Evolutionary conservation across 1,139 yeast genomes (phyloP).

Genomic region (Geotrichum aggregatum): DNA sequence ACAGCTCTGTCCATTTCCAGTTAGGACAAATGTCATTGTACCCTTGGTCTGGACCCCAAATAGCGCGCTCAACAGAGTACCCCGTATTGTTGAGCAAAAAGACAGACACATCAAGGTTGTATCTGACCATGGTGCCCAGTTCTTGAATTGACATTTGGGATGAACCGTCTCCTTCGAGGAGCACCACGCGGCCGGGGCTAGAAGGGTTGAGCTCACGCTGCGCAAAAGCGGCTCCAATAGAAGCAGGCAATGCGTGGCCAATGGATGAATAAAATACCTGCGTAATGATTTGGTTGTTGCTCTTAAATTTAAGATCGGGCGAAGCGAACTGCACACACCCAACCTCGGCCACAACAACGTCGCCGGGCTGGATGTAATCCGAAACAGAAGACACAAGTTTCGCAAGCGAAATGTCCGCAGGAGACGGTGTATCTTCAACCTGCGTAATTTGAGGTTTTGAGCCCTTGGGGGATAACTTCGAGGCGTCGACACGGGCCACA

Average conservation of each 20-base stretch:
- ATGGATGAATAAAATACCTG: slow-evolving; percentile 78
- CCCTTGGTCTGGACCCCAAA: slow-evolving; percentile 67
- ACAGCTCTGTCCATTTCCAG: slow-evolving; percentile 73
- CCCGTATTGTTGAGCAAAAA: slow-evolving; percentile 77
- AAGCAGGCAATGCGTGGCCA: slow-evolving; percentile 82
- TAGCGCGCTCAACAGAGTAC: slow-evolving; percentile 80
- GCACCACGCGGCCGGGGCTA: slow-evolving; percentile 52
- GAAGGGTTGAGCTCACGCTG: slow-evolving; percentile 45
- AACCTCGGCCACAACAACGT: slow-evolving; percentile 67
- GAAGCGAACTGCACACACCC: slow-evolving; percentile 73
- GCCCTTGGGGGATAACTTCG: slow-evolving; percentile 33
- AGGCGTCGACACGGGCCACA: slow-evolving; percentile 36
- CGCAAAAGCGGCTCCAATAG: slow-evolving; percentile 74
- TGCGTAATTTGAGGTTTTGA: slow-evolving; percentile 24
- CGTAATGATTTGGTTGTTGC: slow-evolving; percentile 48
- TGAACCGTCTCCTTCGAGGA: slow-evolving; percentile 86
- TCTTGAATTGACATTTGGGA: slow-evolving; percentile 85
- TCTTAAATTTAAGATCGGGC: slow-evolving; percentile 59
- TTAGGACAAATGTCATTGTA: slow-evolving; percentile 75
- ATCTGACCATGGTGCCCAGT: slow-evolving; percentile 61
- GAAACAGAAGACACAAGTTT: slow-evolving; percentile 33
- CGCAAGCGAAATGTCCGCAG: slow-evolving; percentile 39
- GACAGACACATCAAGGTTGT: slow-evolving; percentile 57
- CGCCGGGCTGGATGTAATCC: slow-evolving; percentile 51
- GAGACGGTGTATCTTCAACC: slow-evolving; percentile 24